Conservation (phyloP, 176 grass and related monocot genomes). For the Oryza glumipatula region DNA sequence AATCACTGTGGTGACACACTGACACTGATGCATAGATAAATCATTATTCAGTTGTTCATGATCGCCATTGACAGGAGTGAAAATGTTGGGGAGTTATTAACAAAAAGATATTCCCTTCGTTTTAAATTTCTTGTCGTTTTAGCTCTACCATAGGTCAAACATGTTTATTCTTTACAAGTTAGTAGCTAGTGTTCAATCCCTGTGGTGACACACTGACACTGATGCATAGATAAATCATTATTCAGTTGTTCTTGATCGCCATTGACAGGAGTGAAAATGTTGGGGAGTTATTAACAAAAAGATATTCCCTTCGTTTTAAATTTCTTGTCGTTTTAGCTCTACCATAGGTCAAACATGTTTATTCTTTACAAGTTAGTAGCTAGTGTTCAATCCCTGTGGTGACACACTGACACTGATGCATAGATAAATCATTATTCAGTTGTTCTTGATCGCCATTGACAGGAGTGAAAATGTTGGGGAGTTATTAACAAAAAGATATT, state of each 20-base stretch:
- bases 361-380: neutral
- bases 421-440: neutral
- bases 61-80: neutral
- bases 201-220: no score
- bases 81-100: neutral
- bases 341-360: no score
- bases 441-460: neutral
- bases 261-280: neutral
- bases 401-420: no score
- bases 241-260: neutral
- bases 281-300: neutral
- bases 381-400: neutral
- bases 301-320: no score
- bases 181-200: neutral
- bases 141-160: no score
- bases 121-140: no score
- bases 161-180: neutral
- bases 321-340: no score
- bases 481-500: neutral
- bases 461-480: neutral
- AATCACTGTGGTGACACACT: no score
- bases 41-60: neutral
- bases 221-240: neutral
- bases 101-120: neutral
- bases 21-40: neutral